Percentiles rank a stretch among this genome's conserved stretches.
Evolutionary conservation across 1,284 basidiomycete genomes (phyloP).

Genomic region (Papiliotrema nemorosa): DNA sequence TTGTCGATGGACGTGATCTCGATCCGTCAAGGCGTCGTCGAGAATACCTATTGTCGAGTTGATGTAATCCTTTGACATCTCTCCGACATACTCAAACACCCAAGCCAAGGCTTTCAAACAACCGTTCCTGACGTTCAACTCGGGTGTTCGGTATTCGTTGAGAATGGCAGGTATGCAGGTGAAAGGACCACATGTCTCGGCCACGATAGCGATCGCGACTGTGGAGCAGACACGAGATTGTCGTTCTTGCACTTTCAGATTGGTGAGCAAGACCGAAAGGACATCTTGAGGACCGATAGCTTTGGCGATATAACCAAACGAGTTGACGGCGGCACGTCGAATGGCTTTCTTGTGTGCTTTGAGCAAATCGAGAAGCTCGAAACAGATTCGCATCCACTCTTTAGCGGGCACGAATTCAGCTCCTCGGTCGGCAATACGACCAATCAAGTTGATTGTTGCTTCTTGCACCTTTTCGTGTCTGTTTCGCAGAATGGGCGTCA

Average conservation of each 20-base stretch:
- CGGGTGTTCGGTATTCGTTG: constrained; percentile 97
- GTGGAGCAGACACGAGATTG: constrained; percentile 98
- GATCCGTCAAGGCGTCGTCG: constrained; percentile 95
- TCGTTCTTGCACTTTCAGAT: constrained; percentile 96
- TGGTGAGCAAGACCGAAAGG: constrained; percentile 90
- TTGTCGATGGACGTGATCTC: constrained; percentile 96
- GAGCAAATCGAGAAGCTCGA: constrained; percentile 92
- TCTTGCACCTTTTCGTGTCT: constrained; percentile 99
- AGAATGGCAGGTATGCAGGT: constrained; percentile 98
- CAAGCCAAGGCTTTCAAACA: constrained; percentile 98
- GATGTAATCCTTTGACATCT: constrained; percentile 96
- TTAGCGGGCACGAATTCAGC: constrained; percentile 97
- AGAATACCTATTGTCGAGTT: constrained; percentile 96
- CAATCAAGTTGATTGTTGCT: constrained; percentile 98
- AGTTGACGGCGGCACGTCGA: constrained; percentile 96
- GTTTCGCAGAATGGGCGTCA: constrained; percentile 98
- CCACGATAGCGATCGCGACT: constrained; percentile 92
- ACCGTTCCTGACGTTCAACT: constrained; percentile 98
- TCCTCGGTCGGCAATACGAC: constrained; percentile 98
- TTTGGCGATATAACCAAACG: constrained; percentile 99
- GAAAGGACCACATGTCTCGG: constrained; percentile 97
- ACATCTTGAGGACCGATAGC: constrained; percentile 99
- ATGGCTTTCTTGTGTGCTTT: constrained; percentile 99
- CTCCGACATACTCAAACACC: constrained; percentile 99
- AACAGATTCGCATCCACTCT: constrained; percentile 99